Base-by-base conservation (phyloP, 805 yeast species). In the Saturnispora ahearnii region DNA sequence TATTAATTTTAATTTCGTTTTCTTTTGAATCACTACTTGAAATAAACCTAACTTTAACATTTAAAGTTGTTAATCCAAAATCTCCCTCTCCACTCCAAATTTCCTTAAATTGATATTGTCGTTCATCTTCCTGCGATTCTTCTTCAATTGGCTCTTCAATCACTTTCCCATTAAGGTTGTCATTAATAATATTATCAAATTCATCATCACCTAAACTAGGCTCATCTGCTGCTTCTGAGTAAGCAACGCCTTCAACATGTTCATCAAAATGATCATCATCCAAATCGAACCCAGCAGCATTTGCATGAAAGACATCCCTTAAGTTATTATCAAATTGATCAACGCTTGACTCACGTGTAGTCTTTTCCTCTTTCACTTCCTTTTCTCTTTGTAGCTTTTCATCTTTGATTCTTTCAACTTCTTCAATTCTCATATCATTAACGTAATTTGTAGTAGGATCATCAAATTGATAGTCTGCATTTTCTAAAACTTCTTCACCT, bases 401-500 rank as follows among this genome's bases (percentile, higher is more conserved):
- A 9, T 53, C 55, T 26, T 55, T 60, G 12, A 62, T 32, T 26
- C 52, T 49, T 38, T 61, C 65, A 36, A 61, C 59, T 51, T 60
- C 64, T 45, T 58, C 58, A 43, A 57, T 26, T 21, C 50, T 12
- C 22, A 34, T 22, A 36, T 48, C 46, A 10, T 48, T 37, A 10
- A 64, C 66, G 22, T 62, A 64, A 21, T 58, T 58, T 12, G 58
- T 47, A 5, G 53, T 45, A 37, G 42, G 40, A 46, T 34, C 50
- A 41, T 45, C 51, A 52, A 61, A 59, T 34, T 62, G 63, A 44
- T 61, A 63, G 37, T 72, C 77, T 24, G 73, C 77, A 43, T 55
- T 53, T 40, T 84, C 95, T 5, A 87, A 73, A n/a, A 85, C 63
- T 60, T 85, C 90, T 53, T 89, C 96, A 26, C 96, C 96, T 63